Percentiles rank a stretch among this genome's conserved stretches.
Evolutionary conservation across 2,329 filamentous ascomycete species (phyloP).

Genomic region (Cordyceps fumosorosea): DNA sequence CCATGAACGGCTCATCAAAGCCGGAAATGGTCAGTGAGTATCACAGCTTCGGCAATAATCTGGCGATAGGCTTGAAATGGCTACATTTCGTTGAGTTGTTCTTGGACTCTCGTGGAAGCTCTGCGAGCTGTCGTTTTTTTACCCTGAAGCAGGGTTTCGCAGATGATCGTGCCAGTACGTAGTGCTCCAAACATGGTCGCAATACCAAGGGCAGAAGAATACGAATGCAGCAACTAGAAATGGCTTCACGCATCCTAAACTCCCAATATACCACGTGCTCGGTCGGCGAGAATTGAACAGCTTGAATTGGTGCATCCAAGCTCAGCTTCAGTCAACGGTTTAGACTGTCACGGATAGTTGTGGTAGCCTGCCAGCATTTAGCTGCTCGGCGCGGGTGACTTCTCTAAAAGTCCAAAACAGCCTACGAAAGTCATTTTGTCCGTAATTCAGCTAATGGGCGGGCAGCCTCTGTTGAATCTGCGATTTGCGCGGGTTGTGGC

Average conservation of each 20-base stretch:
- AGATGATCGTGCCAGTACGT: background rate
- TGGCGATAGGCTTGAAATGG: background rate
- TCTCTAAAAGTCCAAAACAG: background rate
- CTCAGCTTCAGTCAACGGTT: background rate
- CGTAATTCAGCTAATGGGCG: background rate
- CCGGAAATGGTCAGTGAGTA: background rate
- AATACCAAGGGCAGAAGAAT: background rate
- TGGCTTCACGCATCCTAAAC: background rate
- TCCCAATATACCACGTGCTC: background rate
- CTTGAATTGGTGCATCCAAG: conserved; percentile 2
- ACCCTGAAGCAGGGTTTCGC: background rate
- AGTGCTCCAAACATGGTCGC: background rate
- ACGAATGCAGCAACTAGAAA: background rate
- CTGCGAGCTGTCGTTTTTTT: background rate
- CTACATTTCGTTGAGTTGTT: background rate
- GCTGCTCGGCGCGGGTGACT: background rate
- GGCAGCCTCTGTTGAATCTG: background rate
- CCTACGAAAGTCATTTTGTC: background rate
- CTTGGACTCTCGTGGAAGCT: background rate
- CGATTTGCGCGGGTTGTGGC: background rate
- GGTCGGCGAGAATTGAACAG: background rate
- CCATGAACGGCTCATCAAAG: background rate
- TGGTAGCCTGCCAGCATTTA: background rate
- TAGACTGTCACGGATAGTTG: background rate
- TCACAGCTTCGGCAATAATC: background rate